Evolutionary conservation across 2,329 filamentous ascomycete genomes (phyloP).

Genomic region (Dothideomycetes sp.): DNA sequence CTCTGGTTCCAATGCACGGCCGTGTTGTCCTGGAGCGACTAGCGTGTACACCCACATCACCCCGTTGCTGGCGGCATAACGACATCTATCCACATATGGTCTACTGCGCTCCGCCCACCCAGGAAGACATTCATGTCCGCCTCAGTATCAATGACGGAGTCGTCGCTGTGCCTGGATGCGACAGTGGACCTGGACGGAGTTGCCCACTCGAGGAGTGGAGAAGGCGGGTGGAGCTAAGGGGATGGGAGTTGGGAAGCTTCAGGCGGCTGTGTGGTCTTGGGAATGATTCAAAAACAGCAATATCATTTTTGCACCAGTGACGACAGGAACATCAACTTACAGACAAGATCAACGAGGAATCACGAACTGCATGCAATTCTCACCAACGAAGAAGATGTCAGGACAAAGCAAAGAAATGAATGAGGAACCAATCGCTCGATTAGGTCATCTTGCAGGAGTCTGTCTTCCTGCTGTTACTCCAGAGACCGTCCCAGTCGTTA

Average conservation of each 20-base stretch:
- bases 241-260: conserved; percentile 36
- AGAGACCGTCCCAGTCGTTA: too few relatives aligned
- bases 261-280: conserved; percentile 36
- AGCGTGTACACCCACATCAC: conserved; percentile 23
- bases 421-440: too few relatives aligned
- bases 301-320: too few relatives aligned
- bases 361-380: too few relatives aligned
- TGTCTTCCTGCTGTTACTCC: too few relatives aligned
- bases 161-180: conserved; percentile 36
- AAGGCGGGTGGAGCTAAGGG: conserved; percentile 27
- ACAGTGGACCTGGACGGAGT: conserved; percentile 34
- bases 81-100: conserved; percentile 20
- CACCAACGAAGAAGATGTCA: too few relatives aligned
- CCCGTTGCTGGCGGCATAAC: conserved; percentile 14
- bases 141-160: conserved; percentile 49
- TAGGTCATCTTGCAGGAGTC: too few relatives aligned
- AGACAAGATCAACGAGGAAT: too few relatives aligned
- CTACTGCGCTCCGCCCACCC: conserved; percentile 14
- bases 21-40: conserved; percentile 44
- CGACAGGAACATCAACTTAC: too few relatives aligned
- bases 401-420: too few relatives aligned
- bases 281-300: too few relatives aligned
- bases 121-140: conserved; percentile 31
- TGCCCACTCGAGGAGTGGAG: conserved; percentile 37
- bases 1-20: conserved; percentile 47